These are phyloP conservation scores for Xylaria acuta DNA, from an alignment of 495 filamentous ascomycete genomes.

Conservation along the genomic window DNA sequence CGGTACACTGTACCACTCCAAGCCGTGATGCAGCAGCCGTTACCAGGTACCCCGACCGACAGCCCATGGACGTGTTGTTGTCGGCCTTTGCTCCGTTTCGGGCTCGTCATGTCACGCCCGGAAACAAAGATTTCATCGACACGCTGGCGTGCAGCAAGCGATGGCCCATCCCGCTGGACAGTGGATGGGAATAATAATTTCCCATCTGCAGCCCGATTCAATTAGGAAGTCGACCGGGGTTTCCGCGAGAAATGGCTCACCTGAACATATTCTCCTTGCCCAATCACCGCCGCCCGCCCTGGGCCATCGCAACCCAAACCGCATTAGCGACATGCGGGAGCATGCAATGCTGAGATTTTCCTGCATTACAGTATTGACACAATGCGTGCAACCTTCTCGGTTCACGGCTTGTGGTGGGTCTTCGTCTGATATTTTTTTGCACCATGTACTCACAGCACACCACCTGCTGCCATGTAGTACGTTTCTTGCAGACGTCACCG, in stretches of 20 bases:
- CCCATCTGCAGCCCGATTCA: conserved; percentile 23
- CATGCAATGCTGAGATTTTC: conserved; percentile 16
- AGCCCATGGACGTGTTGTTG: neutral
- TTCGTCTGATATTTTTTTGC: neutral
- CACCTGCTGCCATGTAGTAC: neutral
- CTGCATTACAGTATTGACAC: conserved; percentile 24
- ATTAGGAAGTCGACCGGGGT: conserved; percentile 25
- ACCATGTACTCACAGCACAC: neutral
- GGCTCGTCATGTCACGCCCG: conserved; percentile 10
- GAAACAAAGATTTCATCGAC: conserved; percentile 16
- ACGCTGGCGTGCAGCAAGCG: conserved; percentile 17
- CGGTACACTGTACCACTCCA: neutral
- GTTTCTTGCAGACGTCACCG: conserved; percentile 1
- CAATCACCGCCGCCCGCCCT: conserved; percentile 14
- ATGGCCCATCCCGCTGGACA: neutral
- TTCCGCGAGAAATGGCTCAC: conserved; percentile 27
- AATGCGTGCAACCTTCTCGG: neutral
- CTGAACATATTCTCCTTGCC: conserved; percentile 23
- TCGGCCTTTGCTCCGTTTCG: conserved; percentile 19
- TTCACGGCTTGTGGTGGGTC: conserved; percentile 8
- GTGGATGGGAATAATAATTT: conserved; percentile 14
- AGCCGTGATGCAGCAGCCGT: neutral
- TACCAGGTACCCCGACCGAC: neutral
- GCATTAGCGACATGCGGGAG: conserved; percentile 20
- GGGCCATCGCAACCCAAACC: neutral